Conservation (phyloP, 148 eudicot genomes). For the Pharnaceum exiguum region DNA sequence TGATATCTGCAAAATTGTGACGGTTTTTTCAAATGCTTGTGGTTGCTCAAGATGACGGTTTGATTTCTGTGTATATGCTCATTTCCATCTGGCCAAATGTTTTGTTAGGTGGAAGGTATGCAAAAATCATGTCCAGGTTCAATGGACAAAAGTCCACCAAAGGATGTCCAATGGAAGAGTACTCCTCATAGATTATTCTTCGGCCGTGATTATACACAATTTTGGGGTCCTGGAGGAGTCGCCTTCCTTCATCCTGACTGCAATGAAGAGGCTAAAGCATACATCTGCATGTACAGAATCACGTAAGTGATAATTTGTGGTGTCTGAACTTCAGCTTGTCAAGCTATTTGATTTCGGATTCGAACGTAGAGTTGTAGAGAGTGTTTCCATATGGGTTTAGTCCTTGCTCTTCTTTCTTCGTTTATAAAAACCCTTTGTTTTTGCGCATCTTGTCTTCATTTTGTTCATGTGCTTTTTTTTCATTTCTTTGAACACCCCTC, state of each 20-base stretch:
- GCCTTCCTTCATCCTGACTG: constrained; percentile 90
- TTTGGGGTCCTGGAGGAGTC: constrained; percentile 97
- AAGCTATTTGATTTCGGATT: too few species aligned
- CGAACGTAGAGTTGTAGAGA: too few species aligned
- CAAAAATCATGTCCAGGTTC: constrained; percentile 64
- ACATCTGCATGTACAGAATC: constrained; percentile 66
- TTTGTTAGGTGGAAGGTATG: constrained; percentile 83
- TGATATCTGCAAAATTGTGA: background rate
- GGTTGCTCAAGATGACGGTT: background rate
- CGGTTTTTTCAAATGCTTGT: background rate
- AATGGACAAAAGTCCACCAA: constrained; percentile 72
- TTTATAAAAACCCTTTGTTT: too few species aligned
- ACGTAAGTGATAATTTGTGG: constrained; percentile 77
- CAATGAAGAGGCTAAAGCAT: constrained; percentile 40
- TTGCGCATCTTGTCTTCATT: too few species aligned
- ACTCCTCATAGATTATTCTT: constrained; percentile 80
- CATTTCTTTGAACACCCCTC: too few species aligned
- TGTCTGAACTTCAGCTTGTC: too few species aligned
- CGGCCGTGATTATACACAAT: constrained; percentile 51
- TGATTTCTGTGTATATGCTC: background rate
- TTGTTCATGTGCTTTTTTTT: too few species aligned
- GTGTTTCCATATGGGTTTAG: too few species aligned
- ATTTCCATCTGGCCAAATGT: background rate
- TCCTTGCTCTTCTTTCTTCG: too few species aligned
- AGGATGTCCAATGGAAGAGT: constrained; percentile 59